A percentile compares a stretch with the other conserved stretches of the same genome.
phyloP scores from a whole-genome alignment of 495 filamentous ascomycete genomes.

The Aspergillus haitiensis region DNA sequence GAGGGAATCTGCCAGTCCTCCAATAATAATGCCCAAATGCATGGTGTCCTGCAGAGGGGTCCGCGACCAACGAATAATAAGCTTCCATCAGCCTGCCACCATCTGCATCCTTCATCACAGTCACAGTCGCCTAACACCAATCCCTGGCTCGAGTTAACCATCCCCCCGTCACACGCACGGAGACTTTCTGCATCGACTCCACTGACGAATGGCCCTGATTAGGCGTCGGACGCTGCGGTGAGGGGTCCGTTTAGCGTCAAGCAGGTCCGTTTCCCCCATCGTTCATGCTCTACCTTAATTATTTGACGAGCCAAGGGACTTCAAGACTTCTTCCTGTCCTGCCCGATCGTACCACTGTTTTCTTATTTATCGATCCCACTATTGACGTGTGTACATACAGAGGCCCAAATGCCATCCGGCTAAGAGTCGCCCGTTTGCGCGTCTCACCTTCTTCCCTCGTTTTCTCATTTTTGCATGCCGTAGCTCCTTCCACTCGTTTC shows the following conservation, averaged over 20 bases:
- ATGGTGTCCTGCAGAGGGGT: background rate
- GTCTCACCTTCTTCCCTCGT: conserved; percentile 3
- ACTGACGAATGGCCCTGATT: conserved; percentile 4
- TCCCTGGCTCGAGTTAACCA: conserved; percentile 22
- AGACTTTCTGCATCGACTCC: background rate
- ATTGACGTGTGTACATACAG: background rate
- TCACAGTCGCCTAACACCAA: conserved; percentile 41
- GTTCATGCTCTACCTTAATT: conserved; percentile 13
- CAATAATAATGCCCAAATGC: conserved; percentile 10
- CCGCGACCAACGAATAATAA: conserved; percentile 21
- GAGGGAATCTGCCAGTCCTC: background rate
- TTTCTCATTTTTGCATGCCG: background rate
- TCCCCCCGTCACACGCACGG: conserved; percentile 28
- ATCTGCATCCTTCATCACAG: conserved; percentile 41
- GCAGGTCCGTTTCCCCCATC: conserved; percentile 16
- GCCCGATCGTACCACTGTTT: background rate
- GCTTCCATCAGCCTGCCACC: conserved; percentile 25
- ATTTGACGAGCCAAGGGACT: conserved; percentile 1
- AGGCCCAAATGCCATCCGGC: conserved; percentile 10
- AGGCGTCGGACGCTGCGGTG: conserved; percentile 13
- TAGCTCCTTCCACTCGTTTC: background rate
- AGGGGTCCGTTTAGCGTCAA: conserved; percentile 12
- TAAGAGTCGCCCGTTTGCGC: conserved; percentile 2
- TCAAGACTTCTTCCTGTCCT: background rate
- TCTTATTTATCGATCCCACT: conserved; percentile 10